phyloP scores from a whole-genome alignment of 2,329 filamentous ascomycete genomes.

The Colletotrichum euphorbiae region DNA sequence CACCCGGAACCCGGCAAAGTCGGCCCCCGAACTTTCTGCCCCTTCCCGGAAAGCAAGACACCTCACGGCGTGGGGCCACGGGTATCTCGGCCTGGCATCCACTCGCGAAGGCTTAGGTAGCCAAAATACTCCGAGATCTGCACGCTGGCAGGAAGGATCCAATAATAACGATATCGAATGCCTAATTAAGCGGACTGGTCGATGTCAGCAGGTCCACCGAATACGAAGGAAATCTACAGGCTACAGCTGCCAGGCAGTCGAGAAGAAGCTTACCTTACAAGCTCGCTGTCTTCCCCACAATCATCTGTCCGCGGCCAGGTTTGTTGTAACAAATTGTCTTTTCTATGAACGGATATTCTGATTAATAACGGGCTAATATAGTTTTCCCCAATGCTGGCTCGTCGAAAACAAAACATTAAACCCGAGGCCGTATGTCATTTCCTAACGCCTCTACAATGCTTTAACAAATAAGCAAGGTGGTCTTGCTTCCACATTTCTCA shows the following conservation, averaged over 20 bases:
- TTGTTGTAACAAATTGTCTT: neutral
- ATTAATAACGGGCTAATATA: constrained; percentile 31
- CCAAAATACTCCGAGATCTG: constrained; percentile 6
- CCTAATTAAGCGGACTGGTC: neutral
- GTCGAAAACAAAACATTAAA: neutral
- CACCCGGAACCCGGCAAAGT: neutral
- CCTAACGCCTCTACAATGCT: constrained; percentile 37
- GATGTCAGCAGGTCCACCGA: neutral
- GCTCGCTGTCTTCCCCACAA: too few species aligned
- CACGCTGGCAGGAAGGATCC: neutral
- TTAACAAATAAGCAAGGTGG: constrained; percentile 4
- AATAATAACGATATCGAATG: neutral
- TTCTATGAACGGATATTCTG: constrained; percentile 12
- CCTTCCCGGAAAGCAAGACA: neutral
- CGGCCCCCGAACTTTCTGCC: constrained; percentile 7
- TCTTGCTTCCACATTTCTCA: constrained; percentile 14
- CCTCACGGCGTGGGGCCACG: constrained; percentile 11
- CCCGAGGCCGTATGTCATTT: constrained; percentile 12
- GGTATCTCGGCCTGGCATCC: constrained; percentile 23
- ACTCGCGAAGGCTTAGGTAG: neutral
- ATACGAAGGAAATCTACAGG: neutral
- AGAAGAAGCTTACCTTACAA: neutral
- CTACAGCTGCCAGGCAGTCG: neutral
- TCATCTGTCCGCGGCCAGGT: neutral
- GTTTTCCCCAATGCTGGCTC: constrained; percentile 10